Percentiles rank a stretch among this genome's conserved stretches.
Conservation (phyloP, 768 basidiomycete genomes). For the Floccularia luteovirens region DNA sequence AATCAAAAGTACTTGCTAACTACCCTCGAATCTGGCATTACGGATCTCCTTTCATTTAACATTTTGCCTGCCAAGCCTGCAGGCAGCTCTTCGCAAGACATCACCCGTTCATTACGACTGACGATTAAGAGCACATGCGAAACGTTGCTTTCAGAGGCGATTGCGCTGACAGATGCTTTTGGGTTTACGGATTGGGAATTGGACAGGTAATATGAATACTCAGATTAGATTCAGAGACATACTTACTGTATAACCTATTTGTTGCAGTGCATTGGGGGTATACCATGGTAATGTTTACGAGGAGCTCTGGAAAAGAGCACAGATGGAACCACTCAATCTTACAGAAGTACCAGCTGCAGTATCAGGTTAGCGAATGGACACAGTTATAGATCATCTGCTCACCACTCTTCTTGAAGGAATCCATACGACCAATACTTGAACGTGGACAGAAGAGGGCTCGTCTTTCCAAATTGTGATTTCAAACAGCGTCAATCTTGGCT, state of each 20-base stretch:
- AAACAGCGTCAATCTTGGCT: no score
- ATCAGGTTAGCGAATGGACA: constrained; percentile 33
- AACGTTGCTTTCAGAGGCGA: constrained; percentile 51
- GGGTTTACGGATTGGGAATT: constrained; percentile 72
- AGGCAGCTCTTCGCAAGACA: no score
- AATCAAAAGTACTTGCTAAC: constrained; percentile 56
- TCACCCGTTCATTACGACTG: constrained; percentile 39
- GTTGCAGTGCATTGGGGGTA: constrained; percentile 49
- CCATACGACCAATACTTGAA: constrained; percentile 44
- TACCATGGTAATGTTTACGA: constrained; percentile 63
- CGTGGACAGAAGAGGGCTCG: constrained; percentile 44
- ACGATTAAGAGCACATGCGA: constrained; percentile 41
- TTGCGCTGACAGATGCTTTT: constrained; percentile 68
- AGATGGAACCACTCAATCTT: constrained; percentile 53
- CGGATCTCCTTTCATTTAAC: constrained; percentile 52
- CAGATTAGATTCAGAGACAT: neutral
- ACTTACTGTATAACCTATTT: neutral
- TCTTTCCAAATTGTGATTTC: no score
- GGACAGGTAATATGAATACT: constrained; percentile 50
- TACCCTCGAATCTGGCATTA: constrained; percentile 44
- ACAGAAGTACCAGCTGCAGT: constrained; percentile 43
- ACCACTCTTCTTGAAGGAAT: constrained; percentile 19
- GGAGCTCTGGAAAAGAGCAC: constrained; percentile 50
- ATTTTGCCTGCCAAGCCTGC: constrained; percentile 21
- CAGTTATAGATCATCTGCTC: neutral